Evolutionary conservation across 1,284 basidiomycete species (phyloP), one percentile per base, ranked within the genome.

Genomic region (Takashimella tepidaria): DNA sequence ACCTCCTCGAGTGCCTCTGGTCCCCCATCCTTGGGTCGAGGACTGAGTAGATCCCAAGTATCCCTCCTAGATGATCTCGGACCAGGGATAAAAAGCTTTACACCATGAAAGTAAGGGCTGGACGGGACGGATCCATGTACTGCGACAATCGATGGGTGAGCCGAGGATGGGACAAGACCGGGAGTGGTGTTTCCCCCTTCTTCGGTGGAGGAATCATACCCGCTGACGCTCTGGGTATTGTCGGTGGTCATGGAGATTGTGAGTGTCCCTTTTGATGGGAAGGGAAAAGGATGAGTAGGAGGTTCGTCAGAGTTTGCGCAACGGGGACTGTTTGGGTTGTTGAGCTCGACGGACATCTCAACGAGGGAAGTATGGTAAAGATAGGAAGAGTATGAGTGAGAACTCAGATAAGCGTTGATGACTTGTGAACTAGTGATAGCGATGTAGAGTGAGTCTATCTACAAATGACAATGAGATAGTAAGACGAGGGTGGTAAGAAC

Each of bases 101-200:
- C 27, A 5, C 23, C 41, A n/a, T 43, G 40, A 10, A 50, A 25
- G 5, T 42, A 5, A 6, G 49, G 49, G 23, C n/a, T 42, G 21
- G 4, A 5, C 16, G 55, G 54, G 8, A 41, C 51, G 3, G 49
- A 52, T 8, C 58, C 58, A 20, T 48, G 49, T 2, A 54, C 52
- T n/a, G 58, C 58, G 16, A 60, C 45, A 16, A 57, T 27, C 20
- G 51, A 54, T 6, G 57, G 45, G 31, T 59, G 42, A 13, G 22
- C 25, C 1, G 41, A 44, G 19, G 24, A 19, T 4, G 21, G 23
- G 16, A 37, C 31, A 16, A 37, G 10, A 37, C 31, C 31, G 31
- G 31, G 31, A 16, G 31, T 37, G 16, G 31, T 37, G 31, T 8
- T 16, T 8, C 16, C 31, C 8, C 31, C 31, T 16, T 37, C 31